Conservation (phyloP, 108 stramenopile species). For the Fragilaria radians region DNA sequence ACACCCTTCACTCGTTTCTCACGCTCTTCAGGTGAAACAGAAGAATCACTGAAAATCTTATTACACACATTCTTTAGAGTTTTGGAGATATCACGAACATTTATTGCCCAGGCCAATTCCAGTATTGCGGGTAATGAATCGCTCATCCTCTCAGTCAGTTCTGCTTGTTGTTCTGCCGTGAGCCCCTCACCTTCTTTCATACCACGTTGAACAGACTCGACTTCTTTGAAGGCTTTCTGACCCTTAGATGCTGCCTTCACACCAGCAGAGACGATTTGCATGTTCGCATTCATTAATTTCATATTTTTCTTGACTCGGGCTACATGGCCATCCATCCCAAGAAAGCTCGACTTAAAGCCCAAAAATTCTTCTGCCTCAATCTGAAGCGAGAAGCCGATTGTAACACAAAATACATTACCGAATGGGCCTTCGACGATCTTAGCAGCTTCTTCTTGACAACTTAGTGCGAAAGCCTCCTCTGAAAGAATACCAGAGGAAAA, state of each 20-base stretch:
- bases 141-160: slow-evolving; percentile 49
- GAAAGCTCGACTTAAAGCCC: slow-evolving; percentile 57
- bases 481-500: slow-evolving; percentile 32
- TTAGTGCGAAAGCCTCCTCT: slow-evolving; percentile 23
- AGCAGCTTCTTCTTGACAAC: slow-evolving; percentile 44
- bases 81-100: slow-evolving; percentile 69
- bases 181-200: slow-evolving; percentile 24
- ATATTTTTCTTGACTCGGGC: slow-evolving; percentile 56
- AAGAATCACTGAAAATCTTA: slow-evolving; percentile 74
- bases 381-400: slow-evolving; percentile 69
- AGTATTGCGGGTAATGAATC: slow-evolving; percentile 68
- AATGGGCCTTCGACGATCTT: slow-evolving; percentile 71
- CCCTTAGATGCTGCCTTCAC: slow-evolving; percentile 65
- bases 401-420: slow-evolving; percentile 61
- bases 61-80: slow-evolving; percentile 67
- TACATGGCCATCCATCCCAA: slow-evolving; percentile 67
- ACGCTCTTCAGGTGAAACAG: slow-evolving; percentile 42
- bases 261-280: slow-evolving; percentile 61
- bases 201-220: slow-evolving; percentile 49
- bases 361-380: slow-evolving; percentile 72
- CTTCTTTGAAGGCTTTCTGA: slow-evolving; percentile 64
- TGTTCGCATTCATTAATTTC: slow-evolving; percentile 39
- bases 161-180: slow-evolving; percentile 36
- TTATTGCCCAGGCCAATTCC: slow-evolving; percentile 75
- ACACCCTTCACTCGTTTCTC: slow-evolving; percentile 61